Evolutionary conservation across 108 stramenopile genomes (phyloP), one percentile per base, ranked within the genome.

Genomic region (Stephanodiscus triporus): DNA sequence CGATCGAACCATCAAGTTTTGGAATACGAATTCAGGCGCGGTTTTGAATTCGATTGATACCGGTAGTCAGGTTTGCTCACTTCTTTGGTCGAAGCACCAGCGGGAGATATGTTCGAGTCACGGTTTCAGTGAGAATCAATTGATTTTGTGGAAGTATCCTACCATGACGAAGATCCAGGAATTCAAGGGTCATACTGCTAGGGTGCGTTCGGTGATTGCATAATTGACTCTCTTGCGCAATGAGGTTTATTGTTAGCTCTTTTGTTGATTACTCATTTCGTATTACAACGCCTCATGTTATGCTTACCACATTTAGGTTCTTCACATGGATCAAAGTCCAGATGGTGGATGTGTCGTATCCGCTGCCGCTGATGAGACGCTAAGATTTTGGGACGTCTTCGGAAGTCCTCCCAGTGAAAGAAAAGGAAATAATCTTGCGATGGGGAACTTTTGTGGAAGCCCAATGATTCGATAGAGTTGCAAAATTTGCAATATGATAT

Each of bases 351-450:
- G 92, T 19, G 97, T 99, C 8, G 95, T 95, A 29, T 97, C 97
- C n/a, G 98, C 95, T 1, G 97, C 96, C 11, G 97, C 95, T 16
- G 99, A 99, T 78, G 98, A 99, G 82, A 98, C 99, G 5, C 82
- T 99, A 16, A 95, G 99, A 10, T 99, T 99, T 80, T 99, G 99
- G 98, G 91, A 98, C 63, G 87, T 98, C 47, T 99, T 99, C 74
- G 97, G 89, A 30, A 77, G 83, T 20, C 84, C 92, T 19, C 82
- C 88, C 23, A 85, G 82, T 66, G 67, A 72, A 30, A 70, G 77
- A 34, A 82, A 75, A 54, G 72, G 65, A 26, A 64, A 74, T 36
- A 83, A 83, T 63, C 77, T 72, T 45, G 76, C 53, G 55, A 80
- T 77, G 68, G 80, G 74, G 55, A 81, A 68, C 62, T 76, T 76